Evolutionary conservation across 345 rosid species (phyloP), one percentile per base, ranked within the genome.

Genomic region (Citrus unshiu): DNA sequence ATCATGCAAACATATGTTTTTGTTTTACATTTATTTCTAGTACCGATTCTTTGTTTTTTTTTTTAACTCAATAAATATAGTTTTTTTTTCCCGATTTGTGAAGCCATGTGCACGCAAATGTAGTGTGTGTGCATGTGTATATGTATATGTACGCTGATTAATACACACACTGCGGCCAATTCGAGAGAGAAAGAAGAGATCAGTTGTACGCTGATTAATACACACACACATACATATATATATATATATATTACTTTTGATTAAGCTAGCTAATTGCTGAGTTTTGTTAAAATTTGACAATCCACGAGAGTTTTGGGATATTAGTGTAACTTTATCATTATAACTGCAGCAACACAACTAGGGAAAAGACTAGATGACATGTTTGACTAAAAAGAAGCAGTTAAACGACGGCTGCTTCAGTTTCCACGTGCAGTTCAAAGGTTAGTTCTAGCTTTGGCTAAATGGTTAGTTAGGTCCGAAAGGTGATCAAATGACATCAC

Each of bases 391-490:
- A 32, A 43, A n/a, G 9, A 63, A 29, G 78, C 70, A 62, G 78
- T 63, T 75, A 75, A 75, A 75, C 37, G 46, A 46, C 49, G 61
- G 70, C 27, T 60, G 74, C 66, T 60, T 56, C 13, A 7, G 66
- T 56, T 75, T 81, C 78, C 83, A 68, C 85, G 84, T 83, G 86
- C 83, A 66, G 51, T 62, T 57, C 37, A 60, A 14, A 57, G 61
- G 63, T 21, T n/a, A 6, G 10, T 29, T 73, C 54, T 7, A 4
- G 2, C 63, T 12, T 64, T 67, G 58, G 43, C 49, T 43, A 73
- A 70, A 22, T 59, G 72, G 81, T 82, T 76, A 27, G 83, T 86
- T 84, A 77, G 89, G 87, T 87, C 76, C 72, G 85, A 83, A 81
- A 79, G 80, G 65, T 81, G 30, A 85, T 83, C 82, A 30, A 49